Conservation (phyloP, 2,329 filamentous ascomycete genomes). For the Sporothrix protearum region DNA sequence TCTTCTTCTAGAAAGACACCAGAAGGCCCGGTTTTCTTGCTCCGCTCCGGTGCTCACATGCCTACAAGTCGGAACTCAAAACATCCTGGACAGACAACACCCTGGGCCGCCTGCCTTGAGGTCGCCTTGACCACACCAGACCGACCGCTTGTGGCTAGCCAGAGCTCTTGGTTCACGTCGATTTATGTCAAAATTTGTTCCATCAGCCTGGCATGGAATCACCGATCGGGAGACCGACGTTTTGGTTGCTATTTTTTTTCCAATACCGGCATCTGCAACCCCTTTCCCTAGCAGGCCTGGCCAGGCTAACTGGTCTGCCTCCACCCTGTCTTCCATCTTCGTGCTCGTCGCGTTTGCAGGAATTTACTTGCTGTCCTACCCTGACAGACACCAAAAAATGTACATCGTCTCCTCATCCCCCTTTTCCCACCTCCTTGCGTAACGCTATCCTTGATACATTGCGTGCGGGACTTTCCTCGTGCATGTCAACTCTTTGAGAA, state of each 20-base stretch:
- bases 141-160: not conserved
- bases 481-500: not conserved
- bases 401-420: not conserved
- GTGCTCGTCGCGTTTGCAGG: not conserved
- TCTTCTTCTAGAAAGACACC: constrained; percentile 15
- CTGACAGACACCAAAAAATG: not conserved
- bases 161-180: not conserved
- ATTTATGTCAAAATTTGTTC: not conserved
- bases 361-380: constrained; percentile 1
- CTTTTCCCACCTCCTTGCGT: not conserved
- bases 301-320: not conserved
- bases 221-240: not conserved
- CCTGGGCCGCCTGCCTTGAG: not conserved
- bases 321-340: not conserved
- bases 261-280: not conserved
- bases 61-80: not conserved
- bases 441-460: not conserved
- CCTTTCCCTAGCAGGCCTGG: not conserved
- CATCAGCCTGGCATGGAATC: constrained; percentile 14
- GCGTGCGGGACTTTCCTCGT: not conserved
- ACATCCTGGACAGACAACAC: not conserved
- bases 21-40: constrained; percentile 11
- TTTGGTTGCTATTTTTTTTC: not conserved
- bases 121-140: constrained; percentile 5
- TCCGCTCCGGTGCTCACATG: not conserved